Evolutionary conservation across 164 flowering plant genomes (phyloP), one percentile per base, ranked within the genome.

Genomic region (Vitis rupestris): DNA sequence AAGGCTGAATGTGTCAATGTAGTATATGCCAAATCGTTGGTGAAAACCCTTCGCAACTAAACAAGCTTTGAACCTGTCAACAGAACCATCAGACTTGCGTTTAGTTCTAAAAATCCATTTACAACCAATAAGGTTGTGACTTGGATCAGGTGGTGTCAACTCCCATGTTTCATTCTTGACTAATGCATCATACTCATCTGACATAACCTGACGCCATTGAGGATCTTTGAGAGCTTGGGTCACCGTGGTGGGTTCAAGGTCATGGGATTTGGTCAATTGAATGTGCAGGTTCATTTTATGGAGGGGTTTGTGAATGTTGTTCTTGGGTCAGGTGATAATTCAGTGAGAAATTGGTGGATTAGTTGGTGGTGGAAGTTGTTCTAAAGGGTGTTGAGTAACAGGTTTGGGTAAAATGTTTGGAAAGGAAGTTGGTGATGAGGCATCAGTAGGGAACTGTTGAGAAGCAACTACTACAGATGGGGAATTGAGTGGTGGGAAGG

Each of bases 141-240:
- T 5, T 3, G 52, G 10, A 16, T 3, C 2, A 14, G 65, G 16
- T 11, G 67, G 67, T 10, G 23, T 31, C 7, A 64, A 16, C 8
- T 64, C 31, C 56, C 56, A 31, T 4, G 44, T 31, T 0, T 8
- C 44, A 2, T 31, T 31, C 1, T 6, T 4, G 7, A 31, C 6
- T 4, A 31, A 6, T 4, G 44, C 44, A 31, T 31, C 44, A 2
- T 4, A 31, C 44, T 31, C 44, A 0, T 47, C 31, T 37, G 27
- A 3, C 66, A 63, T 63, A 37, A 1, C 66, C 16, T 2, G 5
- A 49, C 0, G 31, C 54, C 54, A 63, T 47, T 44, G 1, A 3
- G 15, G 53, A 17, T 63, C 29, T 37, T 63, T 63, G 51, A 63
- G 27, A 27, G 66, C 66, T 3, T 63, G 66, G 27, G 66, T 63